Evolutionary conservation across 257 asterid species (phyloP), one percentile per base, ranked within the genome.

Genomic region (Coffea canephora): DNA sequence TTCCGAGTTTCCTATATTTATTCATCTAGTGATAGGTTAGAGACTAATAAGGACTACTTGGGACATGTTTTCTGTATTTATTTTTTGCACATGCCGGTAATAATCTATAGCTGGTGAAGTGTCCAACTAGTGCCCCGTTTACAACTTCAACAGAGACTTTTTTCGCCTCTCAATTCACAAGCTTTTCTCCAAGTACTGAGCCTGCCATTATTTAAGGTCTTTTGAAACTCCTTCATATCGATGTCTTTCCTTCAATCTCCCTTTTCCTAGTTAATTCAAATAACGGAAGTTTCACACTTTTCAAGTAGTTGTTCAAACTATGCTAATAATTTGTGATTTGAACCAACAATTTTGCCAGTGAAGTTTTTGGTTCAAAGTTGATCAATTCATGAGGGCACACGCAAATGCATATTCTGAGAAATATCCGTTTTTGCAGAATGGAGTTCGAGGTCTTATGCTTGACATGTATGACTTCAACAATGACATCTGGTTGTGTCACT

Each of bases 401-500:
- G 23, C 7, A 57, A 23, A 5, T 14, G 65, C 57, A 12, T 18
- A 23, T 75, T 54, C 57, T 75, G 31, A 57, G 3, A n/a, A 45
- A 1, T 61, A 12, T 43, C n/a, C 48, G 6, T 76, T 46, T 76
- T 46, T 76, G 87, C 79, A 94, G 98, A 94, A 92, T 86, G 98
- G 98, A 25, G 96, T 94, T 71, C 93, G 98, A 49, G 98, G 98
- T 57, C 92, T 94, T 46, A 94, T 94, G 98, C 97, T 94, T 27
- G 98, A 94, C 82, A 85, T 90, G 90, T 94, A 94, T 69, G 98
- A 94, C 81, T 92, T 94, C 91, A 84, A 90, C 71, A 72, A 91
- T 52, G 96, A 91, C 78, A 82, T 94, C 76, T 94, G 97, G 97
- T 77, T 94, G 75, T 94, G 98, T 78, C 98, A 94, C 83, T 94